These are phyloP conservation scores for Biscutella laevigata DNA, from an alignment of 441 rosid species.

Conservation along the genomic window DNA sequence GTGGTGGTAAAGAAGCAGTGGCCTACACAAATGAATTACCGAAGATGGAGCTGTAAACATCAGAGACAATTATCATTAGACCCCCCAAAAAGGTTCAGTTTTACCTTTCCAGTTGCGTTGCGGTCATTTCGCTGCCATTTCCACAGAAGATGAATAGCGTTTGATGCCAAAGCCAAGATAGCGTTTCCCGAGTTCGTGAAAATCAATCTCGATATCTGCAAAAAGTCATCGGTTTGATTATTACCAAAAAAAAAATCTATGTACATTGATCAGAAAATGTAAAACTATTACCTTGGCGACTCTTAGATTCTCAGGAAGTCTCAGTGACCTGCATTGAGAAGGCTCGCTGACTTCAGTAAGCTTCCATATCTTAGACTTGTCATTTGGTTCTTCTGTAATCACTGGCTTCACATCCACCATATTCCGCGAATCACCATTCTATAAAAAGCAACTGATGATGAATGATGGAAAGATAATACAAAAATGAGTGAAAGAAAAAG, in stretches of 20 bases:
- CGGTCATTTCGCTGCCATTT: constrained; percentile 95
- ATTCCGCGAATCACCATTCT: constrained; percentile 89
- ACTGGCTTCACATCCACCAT: constrained; percentile 90
- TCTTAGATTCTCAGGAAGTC: constrained; percentile 82
- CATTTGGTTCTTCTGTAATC: constrained; percentile 77
- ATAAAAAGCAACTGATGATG: constrained; percentile 19
- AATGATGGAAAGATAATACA: constrained; percentile 2
- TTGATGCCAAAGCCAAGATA: constrained; percentile 87
- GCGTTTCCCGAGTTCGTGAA: constrained; percentile 94
- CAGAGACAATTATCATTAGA: neutral
- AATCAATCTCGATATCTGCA: constrained; percentile 90
- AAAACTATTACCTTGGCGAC: constrained; percentile 54
- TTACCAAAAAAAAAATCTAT: neutral
- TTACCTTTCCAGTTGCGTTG: constrained; percentile 82
- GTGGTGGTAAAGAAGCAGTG: constrained; percentile 59
- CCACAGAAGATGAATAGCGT: constrained; percentile 92
- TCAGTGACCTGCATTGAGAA: constrained; percentile 82
- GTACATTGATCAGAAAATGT: neutral
- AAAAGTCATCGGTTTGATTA: neutral
- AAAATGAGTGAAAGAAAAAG: neutral
- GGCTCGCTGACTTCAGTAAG: constrained; percentile 85
- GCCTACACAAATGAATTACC: constrained; percentile 54
- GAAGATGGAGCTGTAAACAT: constrained; percentile 14
- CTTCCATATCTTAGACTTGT: constrained; percentile 95
- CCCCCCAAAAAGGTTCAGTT: too few relatives aligned